A percentile compares a stretch with the other conserved stretches of the same genome.
Evolutionary conservation across 495 filamentous ascomycete species (phyloP).

Genomic region (Penicillium riverlandense): DNA sequence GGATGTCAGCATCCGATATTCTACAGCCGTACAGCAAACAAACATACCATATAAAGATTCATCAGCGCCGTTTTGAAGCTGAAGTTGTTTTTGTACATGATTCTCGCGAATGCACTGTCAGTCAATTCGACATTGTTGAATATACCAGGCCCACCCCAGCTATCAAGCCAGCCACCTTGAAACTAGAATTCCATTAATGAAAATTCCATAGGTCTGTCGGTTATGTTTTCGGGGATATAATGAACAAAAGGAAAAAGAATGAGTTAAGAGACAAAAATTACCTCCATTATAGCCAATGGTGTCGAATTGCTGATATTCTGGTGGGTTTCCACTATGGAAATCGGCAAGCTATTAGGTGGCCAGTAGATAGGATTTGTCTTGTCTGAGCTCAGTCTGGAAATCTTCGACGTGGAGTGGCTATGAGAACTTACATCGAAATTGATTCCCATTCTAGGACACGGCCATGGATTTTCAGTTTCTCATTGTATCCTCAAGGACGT

Average conservation of each 20-base stretch:
- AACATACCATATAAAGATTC: conserved; percentile 63
- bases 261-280: conserved; percentile 8
- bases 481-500: too few relatives aligned
- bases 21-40: background rate
- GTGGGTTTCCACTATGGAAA: conserved; percentile 41
- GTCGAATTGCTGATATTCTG: conserved; percentile 53
- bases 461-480: too few relatives aligned
- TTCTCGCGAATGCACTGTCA: conserved; percentile 64
- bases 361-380: conserved; percentile 47
- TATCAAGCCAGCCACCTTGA: conserved; percentile 70
- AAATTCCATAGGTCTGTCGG: too few relatives aligned
- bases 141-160: conserved; percentile 67
- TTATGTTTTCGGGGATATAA: too few relatives aligned
- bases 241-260: too few relatives aligned
- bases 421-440: too few relatives aligned
- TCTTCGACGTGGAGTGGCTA: too few relatives aligned
- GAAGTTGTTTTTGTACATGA: conserved; percentile 76
- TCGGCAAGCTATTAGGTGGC: conserved; percentile 40
- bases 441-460: too few relatives aligned
- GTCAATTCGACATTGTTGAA: conserved; percentile 54
- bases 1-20: conserved; percentile 3
- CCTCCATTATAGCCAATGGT: conserved; percentile 61
- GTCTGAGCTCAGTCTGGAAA: conserved; percentile 57
- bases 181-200: conserved; percentile 33
- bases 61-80: conserved; percentile 54